These are phyloP conservation scores for Solanum arcanum DNA, from an alignment of 257 asterid genomes.

Conservation along the genomic window DNA sequence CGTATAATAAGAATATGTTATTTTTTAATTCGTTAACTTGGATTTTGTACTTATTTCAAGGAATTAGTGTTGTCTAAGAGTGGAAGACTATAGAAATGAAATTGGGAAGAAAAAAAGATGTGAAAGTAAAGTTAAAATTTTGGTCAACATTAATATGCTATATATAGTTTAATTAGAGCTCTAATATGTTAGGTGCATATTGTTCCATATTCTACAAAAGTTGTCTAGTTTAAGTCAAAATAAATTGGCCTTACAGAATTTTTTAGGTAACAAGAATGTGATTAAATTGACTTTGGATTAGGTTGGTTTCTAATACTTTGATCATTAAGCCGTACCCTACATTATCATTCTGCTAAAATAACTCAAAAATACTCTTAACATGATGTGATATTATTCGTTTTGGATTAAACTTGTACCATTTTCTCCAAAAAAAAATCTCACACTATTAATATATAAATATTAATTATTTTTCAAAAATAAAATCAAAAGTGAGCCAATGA, in stretches of 20 bases:
- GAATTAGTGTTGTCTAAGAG: background rate
- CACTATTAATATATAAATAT: background rate
- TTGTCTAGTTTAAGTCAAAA: background rate
- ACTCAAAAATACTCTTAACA: too few species aligned
- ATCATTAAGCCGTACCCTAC: too few species aligned
- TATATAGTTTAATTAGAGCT: background rate
- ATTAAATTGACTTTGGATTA: background rate
- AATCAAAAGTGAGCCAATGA: background rate
- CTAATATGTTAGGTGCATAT: background rate
- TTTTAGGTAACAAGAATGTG: background rate
- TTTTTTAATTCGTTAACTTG: too few species aligned
- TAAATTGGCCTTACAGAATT: background rate
- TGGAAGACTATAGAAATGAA: background rate
- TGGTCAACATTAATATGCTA: background rate
- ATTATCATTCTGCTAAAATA: background rate
- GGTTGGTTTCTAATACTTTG: background rate
- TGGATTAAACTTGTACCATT: accelerated
- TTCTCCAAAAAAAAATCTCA: background rate
- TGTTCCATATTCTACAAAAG: background rate
- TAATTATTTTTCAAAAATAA: too few species aligned
- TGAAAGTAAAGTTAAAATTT: background rate
- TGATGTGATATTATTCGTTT: too few species aligned
- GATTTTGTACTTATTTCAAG: too few species aligned
- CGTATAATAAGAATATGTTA: too few species aligned
- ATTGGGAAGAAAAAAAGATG: background rate